Conservation (phyloP, 495 filamentous ascomycete species). For the Talaromyces adpressus region DNA sequence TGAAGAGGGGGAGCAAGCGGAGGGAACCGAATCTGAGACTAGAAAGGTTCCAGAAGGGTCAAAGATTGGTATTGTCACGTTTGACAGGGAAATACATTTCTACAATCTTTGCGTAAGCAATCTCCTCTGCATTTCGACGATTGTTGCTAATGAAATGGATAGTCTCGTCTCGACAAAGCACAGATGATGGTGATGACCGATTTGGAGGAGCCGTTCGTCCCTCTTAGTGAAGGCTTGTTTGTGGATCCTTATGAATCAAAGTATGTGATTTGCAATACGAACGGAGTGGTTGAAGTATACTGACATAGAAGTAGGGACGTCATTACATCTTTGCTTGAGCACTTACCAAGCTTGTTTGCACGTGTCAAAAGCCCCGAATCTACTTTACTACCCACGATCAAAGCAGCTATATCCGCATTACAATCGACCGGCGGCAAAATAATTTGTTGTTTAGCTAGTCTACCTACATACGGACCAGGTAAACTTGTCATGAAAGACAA, state of each 20-base stretch:
- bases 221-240: slow-evolving; percentile 85
- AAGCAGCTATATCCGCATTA: slow-evolving; percentile 73
- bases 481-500: slow-evolving; percentile 80
- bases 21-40: slow-evolving; percentile 48
- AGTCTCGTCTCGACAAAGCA: slow-evolving; percentile 74
- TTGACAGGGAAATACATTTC: slow-evolving; percentile 92
- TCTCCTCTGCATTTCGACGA: neutral
- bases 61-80: slow-evolving; percentile 93
- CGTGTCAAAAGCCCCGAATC: slow-evolving; percentile 83
- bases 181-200: slow-evolving; percentile 99
- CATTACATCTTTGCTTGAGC: slow-evolving; percentile 74
- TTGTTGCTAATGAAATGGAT: slow-evolving; percentile 19
- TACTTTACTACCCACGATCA: slow-evolving; percentile 74
- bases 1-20: slow-evolving; percentile 37
- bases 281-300: neutral
- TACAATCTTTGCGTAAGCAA: slow-evolving; percentile 80
- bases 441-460: slow-evolving; percentile 71
- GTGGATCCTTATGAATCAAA: slow-evolving; percentile 93
- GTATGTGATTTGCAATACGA: slow-evolving; percentile 27
- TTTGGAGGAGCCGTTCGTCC: slow-evolving; percentile 94
- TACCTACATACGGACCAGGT: slow-evolving; percentile 89
- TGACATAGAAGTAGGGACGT: slow-evolving; percentile 44
- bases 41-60: slow-evolving; percentile 67
- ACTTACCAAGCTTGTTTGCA: slow-evolving; percentile 78
- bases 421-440: slow-evolving; percentile 87